Conservation (phyloP, 2,329 filamentous ascomycete genomes). For the Diaporthe longicolla region DNA sequence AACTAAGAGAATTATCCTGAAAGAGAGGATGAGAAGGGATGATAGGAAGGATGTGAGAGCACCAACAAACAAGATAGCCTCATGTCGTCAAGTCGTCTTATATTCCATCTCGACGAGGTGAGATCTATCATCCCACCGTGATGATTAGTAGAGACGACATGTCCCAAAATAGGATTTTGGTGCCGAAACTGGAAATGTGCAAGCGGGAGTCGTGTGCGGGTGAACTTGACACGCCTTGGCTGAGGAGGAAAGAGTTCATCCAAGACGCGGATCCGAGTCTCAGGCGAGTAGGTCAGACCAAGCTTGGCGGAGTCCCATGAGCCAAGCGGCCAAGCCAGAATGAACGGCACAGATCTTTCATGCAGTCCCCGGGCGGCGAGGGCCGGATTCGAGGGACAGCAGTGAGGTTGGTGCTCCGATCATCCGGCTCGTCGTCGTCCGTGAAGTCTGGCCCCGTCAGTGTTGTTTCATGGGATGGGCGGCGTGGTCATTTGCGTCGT, state of each 20-base stretch:
- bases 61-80: not conserved
- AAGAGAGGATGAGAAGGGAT: constrained; percentile 10
- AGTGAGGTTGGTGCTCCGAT: not conserved
- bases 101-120: constrained; percentile 15
- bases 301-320: constrained; percentile 6
- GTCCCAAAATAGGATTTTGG: constrained; percentile 19
- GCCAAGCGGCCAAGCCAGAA: constrained; percentile 20
- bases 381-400: constrained; percentile 8
- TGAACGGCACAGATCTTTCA: constrained; percentile 17
- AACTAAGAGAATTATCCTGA: not conserved
- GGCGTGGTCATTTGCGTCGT: not conserved
- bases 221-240: constrained; percentile 28
- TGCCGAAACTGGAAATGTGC: not conserved
- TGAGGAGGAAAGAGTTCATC: not conserved
- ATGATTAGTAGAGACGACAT: not conserved
- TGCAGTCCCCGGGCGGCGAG: not conserved
- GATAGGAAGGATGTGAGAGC: not conserved
- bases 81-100: constrained; percentile 15
- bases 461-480: not conserved
- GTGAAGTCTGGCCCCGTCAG: constrained; percentile 7
- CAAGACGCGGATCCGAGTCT: constrained; percentile 27
- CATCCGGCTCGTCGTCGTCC: constrained; percentile 21
- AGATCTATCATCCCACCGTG: constrained; percentile 11
- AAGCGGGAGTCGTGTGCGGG: constrained; percentile 1
- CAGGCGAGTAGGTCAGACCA: constrained; percentile 16